Evolutionary conservation across 2,329 filamentous ascomycete genomes (phyloP).

Genomic region (Penicillium nordicum): DNA sequence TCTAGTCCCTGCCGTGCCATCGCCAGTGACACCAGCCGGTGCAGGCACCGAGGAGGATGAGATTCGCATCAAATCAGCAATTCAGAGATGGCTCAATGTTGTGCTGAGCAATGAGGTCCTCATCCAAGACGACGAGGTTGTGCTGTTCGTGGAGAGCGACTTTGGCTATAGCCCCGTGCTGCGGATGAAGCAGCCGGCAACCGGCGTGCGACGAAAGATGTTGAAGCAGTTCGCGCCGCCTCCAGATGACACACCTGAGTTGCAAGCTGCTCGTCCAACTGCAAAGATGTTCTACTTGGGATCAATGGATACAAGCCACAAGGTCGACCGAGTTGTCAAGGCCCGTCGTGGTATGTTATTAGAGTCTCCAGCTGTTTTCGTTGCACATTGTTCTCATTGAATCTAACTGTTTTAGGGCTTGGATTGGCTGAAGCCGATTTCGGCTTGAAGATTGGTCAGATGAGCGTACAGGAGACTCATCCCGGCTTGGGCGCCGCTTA

Average conservation of each 20-base stretch:
- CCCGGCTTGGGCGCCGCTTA: conserved; percentile 84
- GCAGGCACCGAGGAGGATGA: conserved; percentile 97
- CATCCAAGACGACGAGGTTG: conserved; percentile 93
- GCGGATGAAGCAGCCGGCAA: conserved; percentile 93
- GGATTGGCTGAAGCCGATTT: conserved; percentile 91
- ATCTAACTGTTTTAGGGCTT: conserved; percentile 58
- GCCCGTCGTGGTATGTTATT: conserved; percentile 70
- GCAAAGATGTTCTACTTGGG: conserved; percentile 96
- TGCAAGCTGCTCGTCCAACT: conserved; percentile 81
- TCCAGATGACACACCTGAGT: conserved; percentile 92
- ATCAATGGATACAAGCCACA: conserved; percentile 95
- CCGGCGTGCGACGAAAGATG: conserved; percentile 89
- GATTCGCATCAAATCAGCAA: conserved; percentile 74
- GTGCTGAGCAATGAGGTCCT: conserved; percentile 89
- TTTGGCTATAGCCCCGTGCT: conserved; percentile 97
- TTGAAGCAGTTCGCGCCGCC: conserved; percentile 98
- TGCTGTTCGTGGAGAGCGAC: conserved; percentile 97
- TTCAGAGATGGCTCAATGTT: conserved; percentile 94
- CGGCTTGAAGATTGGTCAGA: conserved; percentile 79
- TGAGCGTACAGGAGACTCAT: conserved; percentile 89
- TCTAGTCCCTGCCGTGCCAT: conserved; percentile 88
- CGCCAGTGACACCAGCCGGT: conserved; percentile 89
- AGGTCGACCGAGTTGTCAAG: conserved; percentile 92
- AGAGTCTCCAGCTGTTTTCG: not conserved
- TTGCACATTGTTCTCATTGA: not conserved